Percentiles rank a stretch among this genome's conserved stretches.
phyloP scores from a whole-genome alignment of 78 protist species.

The Planoprotostelium fungivorum region DNA sequence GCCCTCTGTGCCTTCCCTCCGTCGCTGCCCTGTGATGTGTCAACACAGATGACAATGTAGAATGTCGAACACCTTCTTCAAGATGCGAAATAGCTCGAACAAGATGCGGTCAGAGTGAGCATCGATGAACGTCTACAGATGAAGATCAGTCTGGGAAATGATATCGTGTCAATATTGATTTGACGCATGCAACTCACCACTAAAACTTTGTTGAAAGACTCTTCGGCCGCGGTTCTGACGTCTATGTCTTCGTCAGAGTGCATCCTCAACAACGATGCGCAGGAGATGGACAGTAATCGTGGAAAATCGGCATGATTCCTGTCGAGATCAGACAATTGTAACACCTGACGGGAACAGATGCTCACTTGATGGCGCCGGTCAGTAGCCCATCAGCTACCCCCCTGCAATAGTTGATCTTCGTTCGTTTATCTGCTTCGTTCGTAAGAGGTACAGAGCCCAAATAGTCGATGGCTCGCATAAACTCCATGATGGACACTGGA shows the following conservation, averaged over 20 bases:
- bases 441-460: not conserved
- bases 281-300: conserved; percentile 41
- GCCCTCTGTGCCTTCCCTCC: conserved; percentile 47
- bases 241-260: conserved; percentile 64
- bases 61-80: conserved; percentile 26
- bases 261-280: conserved; percentile 38
- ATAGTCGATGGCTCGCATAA: not conserved
- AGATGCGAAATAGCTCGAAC: conserved; percentile 46
- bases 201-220: conserved; percentile 52
- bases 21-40: conserved; percentile 4
- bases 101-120: conserved; percentile 54
- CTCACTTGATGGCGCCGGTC: not conserved
- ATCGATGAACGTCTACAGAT: conserved; percentile 28
- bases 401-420: not conserved
- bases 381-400: not conserved
- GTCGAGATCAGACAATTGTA: not conserved
- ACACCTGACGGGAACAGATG: not conserved
- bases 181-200: conserved; percentile 17
- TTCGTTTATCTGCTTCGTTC: not conserved
- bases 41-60: conserved; percentile 3
- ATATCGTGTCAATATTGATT: not conserved
- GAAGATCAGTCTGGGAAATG: not conserved
- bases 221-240: conserved; percentile 63
- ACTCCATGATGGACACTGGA: not conserved
- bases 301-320: conserved; percentile 59